phyloP scores from a whole-genome alignment of 164 flowering plant genomes.

The Vitis riparia region DNA sequence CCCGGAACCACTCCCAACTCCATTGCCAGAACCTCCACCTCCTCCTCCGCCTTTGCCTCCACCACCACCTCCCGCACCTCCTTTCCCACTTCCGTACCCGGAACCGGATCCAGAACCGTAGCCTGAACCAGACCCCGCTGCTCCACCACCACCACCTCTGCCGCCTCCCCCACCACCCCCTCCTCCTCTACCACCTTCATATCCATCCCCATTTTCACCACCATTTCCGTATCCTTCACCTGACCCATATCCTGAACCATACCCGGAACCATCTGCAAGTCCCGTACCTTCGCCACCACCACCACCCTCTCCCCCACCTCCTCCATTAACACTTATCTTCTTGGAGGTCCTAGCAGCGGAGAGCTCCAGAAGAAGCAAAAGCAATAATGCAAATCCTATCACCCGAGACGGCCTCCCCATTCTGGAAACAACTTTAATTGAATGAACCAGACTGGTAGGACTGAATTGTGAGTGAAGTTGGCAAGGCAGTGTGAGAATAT shows the following conservation, averaged over 20 bases:
- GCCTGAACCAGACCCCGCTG: too few species aligned
- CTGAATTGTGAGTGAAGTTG: background rate
- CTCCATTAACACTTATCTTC: background rate
- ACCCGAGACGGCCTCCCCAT: constrained; percentile 17
- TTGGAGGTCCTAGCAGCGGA: constrained; percentile 23
- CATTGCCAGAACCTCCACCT: constrained; percentile 7
- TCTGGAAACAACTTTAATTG: background rate
- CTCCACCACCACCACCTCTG: constrained; percentile 2
- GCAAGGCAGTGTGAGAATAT: background rate
- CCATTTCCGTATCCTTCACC: constrained; percentile 10
- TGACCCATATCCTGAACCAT: constrained; percentile 22
- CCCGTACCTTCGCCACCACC: constrained; percentile 15
- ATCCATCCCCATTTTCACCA: constrained; percentile 10
- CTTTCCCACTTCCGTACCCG: too few species aligned
- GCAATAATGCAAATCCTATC: constrained; percentile 23
- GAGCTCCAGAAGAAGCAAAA: constrained; percentile 27
- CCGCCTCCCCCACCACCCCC: constrained; percentile 11
- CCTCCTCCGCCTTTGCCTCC: constrained; percentile 17
- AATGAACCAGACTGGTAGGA: too few species aligned
- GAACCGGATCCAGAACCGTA: too few species aligned
- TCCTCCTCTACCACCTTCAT: constrained; percentile 6
- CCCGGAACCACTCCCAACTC: constrained; percentile 6
- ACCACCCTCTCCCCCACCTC: constrained; percentile 11
- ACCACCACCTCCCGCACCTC: background rate
- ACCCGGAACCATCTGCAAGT: constrained; percentile 9